Percentiles rank a stretch among this genome's conserved stretches.
These are phyloP conservation scores for Gamsiella multidivaricata DNA, from an alignment of 192 early-diverging fungal genomes.

Conservation along the genomic window DNA sequence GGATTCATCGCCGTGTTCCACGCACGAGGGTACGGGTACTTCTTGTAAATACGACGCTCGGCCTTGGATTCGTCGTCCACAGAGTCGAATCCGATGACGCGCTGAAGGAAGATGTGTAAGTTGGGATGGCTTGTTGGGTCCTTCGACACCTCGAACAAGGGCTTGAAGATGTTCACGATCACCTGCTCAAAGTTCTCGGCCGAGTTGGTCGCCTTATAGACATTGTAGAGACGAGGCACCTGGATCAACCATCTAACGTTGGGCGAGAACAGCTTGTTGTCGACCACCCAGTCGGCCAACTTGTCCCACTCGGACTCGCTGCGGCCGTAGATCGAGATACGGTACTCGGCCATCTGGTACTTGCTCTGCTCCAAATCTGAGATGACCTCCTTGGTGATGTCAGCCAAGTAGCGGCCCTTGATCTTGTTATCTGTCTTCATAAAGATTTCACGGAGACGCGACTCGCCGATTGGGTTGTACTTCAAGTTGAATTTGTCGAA, in stretches of 20 bases:
- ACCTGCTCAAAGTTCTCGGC: slow-evolving; percentile 86
- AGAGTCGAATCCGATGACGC: slow-evolving; percentile 94
- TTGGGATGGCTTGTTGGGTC: slow-evolving; percentile 89
- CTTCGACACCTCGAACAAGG: slow-evolving; percentile 91
- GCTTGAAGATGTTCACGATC: slow-evolving; percentile 87
- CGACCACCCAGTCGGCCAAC: slow-evolving; percentile 91
- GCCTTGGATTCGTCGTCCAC: slow-evolving; percentile 97
- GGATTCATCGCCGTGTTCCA: slow-evolving; percentile 82
- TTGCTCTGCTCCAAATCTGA: slow-evolving; percentile 94
- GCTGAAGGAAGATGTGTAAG: slow-evolving; percentile 93
- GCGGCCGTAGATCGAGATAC: slow-evolving; percentile 95
- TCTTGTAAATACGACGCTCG: slow-evolving; percentile 87
- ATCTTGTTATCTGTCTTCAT: slow-evolving; percentile 97
- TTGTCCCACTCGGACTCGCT: slow-evolving; percentile 93
- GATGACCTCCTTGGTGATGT: slow-evolving; percentile 94
- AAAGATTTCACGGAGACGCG: slow-evolving; percentile 95
- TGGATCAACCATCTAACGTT: slow-evolving; percentile 98
- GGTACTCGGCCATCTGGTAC: slow-evolving; percentile 96
- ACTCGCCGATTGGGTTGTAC: slow-evolving; percentile 97
- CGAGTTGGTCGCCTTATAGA: slow-evolving; percentile 79
- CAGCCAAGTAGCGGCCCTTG: slow-evolving; percentile 89
- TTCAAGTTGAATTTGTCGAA: slow-evolving; percentile 99
- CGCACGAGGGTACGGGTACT: slow-evolving; percentile 79
- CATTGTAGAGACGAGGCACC: slow-evolving; percentile 91
- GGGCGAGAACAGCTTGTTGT: slow-evolving; percentile 90